Base-by-base conservation (phyloP, 768 basidiomycete species). In the Rhodotorula kratochvilovae region DNA sequence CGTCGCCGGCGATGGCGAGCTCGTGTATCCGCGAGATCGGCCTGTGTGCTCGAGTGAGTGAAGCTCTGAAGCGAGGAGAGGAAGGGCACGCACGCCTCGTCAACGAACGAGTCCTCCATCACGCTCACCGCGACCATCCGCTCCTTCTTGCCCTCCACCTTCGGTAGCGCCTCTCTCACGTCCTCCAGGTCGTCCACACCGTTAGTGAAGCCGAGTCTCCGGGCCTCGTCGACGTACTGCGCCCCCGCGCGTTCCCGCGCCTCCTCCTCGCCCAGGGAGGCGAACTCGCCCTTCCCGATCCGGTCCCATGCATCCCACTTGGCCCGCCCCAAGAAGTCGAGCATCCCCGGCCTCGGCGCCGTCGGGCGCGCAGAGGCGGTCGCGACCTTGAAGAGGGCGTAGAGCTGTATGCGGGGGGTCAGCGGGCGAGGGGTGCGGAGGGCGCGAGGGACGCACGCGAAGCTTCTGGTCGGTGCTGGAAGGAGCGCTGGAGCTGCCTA, bases 241-340 rank as follows among this genome's bases (percentile, higher is more conserved):
- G 31, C 5, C 53, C n/a, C 25, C 5, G 72, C 71, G 3, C 25
- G 5, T 0, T 55, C 50, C 21, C 48, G 36, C 31, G 8, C 23
- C 15, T 63, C 57, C 6, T 43, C 43, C 3, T 63, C 57, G 10
- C 27, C 46, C 27, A 53, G 13, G 27, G 27, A 13, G 7, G 36
- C 51, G 31, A 51, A n/a, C 36, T 29, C 23, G 21, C 21, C 42
- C 25, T 19, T 16, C 8, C 72, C 72, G 3, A 65, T 23, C 39
- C 48, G 36, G 21, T 36, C 42, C 72, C 72, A 74, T 2, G 72
- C 68, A 33, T 74, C 72, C 68, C 68, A 70, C n/a, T 74, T 74
- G 8, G 72, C 72, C 25, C 72, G 64, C 0, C 57, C 72, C 19
- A 58, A 39, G 17, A 63, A 74, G 63, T 74, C 72, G 5, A 63